A percentile compares a stretch with the other conserved stretches of the same genome.
These are phyloP conservation scores for Spathaspora arborariae DNA, from an alignment of 805 yeast genomes.

Conservation along the genomic window DNA sequence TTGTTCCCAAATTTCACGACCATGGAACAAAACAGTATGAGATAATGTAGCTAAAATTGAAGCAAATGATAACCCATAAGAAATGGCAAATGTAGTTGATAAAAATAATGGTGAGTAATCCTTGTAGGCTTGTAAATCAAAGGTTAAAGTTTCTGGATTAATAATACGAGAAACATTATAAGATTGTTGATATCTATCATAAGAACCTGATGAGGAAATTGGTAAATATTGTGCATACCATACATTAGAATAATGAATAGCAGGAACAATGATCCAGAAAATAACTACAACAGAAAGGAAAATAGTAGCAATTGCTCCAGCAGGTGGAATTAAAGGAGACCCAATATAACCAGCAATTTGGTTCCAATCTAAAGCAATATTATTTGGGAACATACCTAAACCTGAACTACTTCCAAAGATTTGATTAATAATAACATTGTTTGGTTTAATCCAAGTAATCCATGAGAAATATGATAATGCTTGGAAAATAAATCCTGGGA, in stretches of 20 bases:
- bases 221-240: constrained; percentile 64
- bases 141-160: constrained; percentile 30
- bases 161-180: constrained; percentile 53
- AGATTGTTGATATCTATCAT: constrained; percentile 45
- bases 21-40: constrained; percentile 56
- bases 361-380: constrained; percentile 68
- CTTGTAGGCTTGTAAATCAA: constrained; percentile 47
- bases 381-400: constrained; percentile 59
- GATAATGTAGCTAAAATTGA: constrained; percentile 58
- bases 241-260: constrained; percentile 49
- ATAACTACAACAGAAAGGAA: constrained; percentile 41
- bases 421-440: constrained; percentile 57
- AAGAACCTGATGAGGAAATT: constrained; percentile 42
- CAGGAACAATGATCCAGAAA: constrained; percentile 52
- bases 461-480: constrained; percentile 60
- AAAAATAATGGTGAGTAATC: constrained; percentile 62
- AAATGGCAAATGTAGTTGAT: constrained; percentile 54
- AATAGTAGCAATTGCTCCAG: constrained; percentile 44
- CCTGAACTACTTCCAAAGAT: constrained; percentile 63
- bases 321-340: constrained; percentile 65
- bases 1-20: constrained; percentile 43
- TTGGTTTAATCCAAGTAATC: constrained; percentile 64
- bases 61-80: constrained; percentile 57
- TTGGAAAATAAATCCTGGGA: constrained; percentile 58
- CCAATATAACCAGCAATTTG: constrained; percentile 54